Evolutionary conservation across 1,139 yeast genomes (phyloP).

Genomic region (Zhuliangozyma parablackwelliae): DNA sequence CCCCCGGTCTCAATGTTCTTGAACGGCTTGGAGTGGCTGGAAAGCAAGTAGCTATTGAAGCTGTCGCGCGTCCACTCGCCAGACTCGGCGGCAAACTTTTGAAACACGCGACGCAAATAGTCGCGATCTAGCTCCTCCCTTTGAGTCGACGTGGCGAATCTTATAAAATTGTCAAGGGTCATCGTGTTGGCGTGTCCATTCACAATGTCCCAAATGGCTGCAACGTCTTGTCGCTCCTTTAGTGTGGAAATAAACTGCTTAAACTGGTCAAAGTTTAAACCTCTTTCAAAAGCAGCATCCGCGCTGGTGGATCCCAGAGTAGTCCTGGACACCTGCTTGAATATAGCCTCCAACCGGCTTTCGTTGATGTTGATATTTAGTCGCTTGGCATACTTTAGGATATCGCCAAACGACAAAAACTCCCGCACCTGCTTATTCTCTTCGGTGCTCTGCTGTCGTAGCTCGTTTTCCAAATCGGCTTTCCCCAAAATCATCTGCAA

Average conservation of each 20-base stretch:
- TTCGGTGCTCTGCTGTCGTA: neutral
- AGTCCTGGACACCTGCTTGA: conserved; percentile 43
- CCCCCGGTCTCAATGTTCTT: conserved; percentile 17
- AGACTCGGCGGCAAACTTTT: conserved; percentile 35
- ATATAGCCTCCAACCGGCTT: conserved; percentile 29
- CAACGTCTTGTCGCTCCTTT: conserved; percentile 32
- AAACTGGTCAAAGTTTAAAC: conserved; percentile 65
- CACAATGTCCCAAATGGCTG: conserved; percentile 22
- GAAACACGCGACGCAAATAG: conserved; percentile 34
- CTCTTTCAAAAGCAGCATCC: conserved; percentile 9
- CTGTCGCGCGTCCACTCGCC: conserved; percentile 42
- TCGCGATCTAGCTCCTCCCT: conserved; percentile 34
- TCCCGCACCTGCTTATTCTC: conserved; percentile 22
- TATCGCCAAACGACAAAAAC: conserved; percentile 61
- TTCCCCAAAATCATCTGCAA: conserved; percentile 20
- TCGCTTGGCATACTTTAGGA: conserved; percentile 58
- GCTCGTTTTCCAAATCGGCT: conserved; percentile 5
- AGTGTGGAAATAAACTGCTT: conserved; percentile 59
- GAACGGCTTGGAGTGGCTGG: conserved; percentile 40
- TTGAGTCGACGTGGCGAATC: conserved; percentile 51
- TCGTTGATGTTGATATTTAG: conserved; percentile 59
- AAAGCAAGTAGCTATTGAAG: conserved; percentile 48
- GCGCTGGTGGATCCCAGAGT: conserved; percentile 4
- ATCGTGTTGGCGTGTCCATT: conserved; percentile 24
- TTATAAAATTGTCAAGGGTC: conserved; percentile 40